Conservation (phyloP, 768 basidiomycete species). For the Tylopilus subfusipes region DNA sequence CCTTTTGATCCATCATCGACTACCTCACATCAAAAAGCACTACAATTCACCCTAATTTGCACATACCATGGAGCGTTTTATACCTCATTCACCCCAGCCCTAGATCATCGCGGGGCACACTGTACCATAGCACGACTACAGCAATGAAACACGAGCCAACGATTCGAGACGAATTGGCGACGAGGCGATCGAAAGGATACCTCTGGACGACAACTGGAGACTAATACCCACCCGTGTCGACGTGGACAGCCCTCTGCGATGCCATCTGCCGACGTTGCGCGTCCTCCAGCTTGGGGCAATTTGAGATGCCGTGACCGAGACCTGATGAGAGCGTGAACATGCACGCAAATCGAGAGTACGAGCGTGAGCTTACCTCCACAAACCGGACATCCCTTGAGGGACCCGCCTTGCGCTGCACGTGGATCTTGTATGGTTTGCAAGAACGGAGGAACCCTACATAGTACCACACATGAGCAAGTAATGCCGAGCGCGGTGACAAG, state of each 20-base stretch:
- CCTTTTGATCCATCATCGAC: not conserved
- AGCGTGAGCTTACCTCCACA: conserved; percentile 70
- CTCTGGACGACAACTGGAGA: not conserved
- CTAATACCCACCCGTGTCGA: conserved; percentile 48
- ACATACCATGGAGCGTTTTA: conserved; percentile 11
- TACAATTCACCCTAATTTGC: not conserved
- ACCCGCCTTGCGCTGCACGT: conserved; percentile 71
- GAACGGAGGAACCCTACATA: conserved; percentile 85
- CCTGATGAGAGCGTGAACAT: conserved; percentile 40
- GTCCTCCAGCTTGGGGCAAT: conserved; percentile 97
- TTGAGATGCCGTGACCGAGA: conserved; percentile 89
- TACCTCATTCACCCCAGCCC: not conserved
- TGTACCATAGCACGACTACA: conserved; percentile 10
- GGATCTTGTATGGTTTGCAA: conserved; percentile 88
- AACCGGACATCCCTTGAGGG: conserved; percentile 86
- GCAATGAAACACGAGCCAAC: not conserved
- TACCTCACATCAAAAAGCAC: not conserved
- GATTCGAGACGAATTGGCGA: not conserved
- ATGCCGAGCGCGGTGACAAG: no score
- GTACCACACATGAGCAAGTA: not conserved
- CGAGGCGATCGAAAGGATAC: not conserved
- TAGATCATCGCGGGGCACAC: not conserved
- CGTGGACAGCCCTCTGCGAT: conserved; percentile 69
- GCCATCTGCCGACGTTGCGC: conserved; percentile 88
- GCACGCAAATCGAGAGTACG: not conserved